Percentiles rank a stretch among this genome's conserved stretches.
These are phyloP conservation scores for Sporisorium iseilematis-ciliati DNA, from an alignment of 1,284 basidiomycete genomes.

Conservation along the genomic window DNA sequence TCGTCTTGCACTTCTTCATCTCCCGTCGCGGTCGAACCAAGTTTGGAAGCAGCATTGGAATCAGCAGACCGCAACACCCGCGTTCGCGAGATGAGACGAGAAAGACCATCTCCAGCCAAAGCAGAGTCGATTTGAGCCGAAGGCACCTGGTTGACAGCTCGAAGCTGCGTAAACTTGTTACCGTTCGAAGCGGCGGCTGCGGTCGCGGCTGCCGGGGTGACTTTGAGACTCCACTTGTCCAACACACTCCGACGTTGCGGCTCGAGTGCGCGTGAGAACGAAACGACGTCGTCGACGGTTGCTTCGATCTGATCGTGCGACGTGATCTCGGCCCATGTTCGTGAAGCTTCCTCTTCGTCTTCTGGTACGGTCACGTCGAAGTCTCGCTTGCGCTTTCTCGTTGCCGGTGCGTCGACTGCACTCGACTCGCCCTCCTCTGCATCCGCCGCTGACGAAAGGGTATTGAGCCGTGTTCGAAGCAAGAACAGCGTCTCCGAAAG, in stretches of 20 bases:
- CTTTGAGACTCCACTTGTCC: slow-evolving; percentile 58
- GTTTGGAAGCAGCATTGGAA: slow-evolving; percentile 21
- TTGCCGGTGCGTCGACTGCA: slow-evolving; percentile 11
- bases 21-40: slow-evolving; percentile 9
- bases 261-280: slow-evolving; percentile 31
- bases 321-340: slow-evolving; percentile 36
- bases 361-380: slow-evolving; percentile 31
- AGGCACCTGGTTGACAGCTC: slow-evolving; percentile 60
- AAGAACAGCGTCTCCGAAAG: slow-evolving; percentile 46
- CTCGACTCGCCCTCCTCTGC: background rate
- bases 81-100: slow-evolving; percentile 60
- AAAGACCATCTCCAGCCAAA: slow-evolving; percentile 56
- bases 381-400: slow-evolving; percentile 45
- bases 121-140: slow-evolving; percentile 58
- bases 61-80: slow-evolving; percentile 54
- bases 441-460: slow-evolving; percentile 13
- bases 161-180: slow-evolving; percentile 50
- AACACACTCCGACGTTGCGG: slow-evolving; percentile 42
- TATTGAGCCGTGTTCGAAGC: slow-evolving; percentile 19
- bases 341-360: slow-evolving; percentile 23
- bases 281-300: slow-evolving; percentile 27
- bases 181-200: slow-evolving; percentile 35
- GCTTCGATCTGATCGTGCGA: slow-evolving; percentile 41
- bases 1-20: slow-evolving; percentile 26
- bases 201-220: slow-evolving; percentile 43